Evolutionary conservation across 2,329 filamentous ascomycete genomes (phyloP), one percentile per base, ranked within the genome.

Genomic region (Xylaria sp.): DNA sequence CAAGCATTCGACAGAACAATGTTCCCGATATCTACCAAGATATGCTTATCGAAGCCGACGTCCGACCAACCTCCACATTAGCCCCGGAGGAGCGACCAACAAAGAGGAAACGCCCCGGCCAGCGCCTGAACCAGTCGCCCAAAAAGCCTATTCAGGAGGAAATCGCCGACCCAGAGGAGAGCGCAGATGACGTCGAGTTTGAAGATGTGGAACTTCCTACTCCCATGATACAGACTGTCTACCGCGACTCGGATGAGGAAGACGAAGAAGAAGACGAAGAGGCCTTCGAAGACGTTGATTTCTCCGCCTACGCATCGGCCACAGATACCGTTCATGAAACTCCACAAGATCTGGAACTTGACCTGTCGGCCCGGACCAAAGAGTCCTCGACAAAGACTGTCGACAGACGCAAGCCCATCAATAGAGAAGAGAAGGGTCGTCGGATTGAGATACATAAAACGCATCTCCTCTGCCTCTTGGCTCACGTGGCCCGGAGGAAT

Each of bases 381-480:
- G 72, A 73, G 48, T 72, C 77, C 25, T 63, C 76, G 57, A 46
- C 70, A 50, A 80, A 78, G 57, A 76, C 69, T 1, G 74, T 69
- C 0, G 81, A 84, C 28, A 81, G 84, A 55, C 83, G 84, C 59
- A 89, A 85, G 73, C 83, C 85, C 2, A 80, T 89, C 3, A 86
- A 79, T 28, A 86, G 82, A 69, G 83, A 83, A 23, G 87, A 90
- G 72, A 86, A 82, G 69, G 80, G 80, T 50, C 81, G 78, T 15
- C 88, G 94, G 23, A 78, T 96, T 34, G 87, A 93, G 60, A 85
- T 94, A n/a, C 96, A 99, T 79, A 97, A 95, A 79, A 84, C 90
- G 69, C 94, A 99, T 80, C 72, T 98, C 0, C 81, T 97, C 15
- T 97, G 93, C 77, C 84, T 99, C 1, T 80, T 99, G 18, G 88